Evolutionary conservation across 2,329 filamentous ascomycete species (phyloP).

Genomic region (Clonostachys byssicola): DNA sequence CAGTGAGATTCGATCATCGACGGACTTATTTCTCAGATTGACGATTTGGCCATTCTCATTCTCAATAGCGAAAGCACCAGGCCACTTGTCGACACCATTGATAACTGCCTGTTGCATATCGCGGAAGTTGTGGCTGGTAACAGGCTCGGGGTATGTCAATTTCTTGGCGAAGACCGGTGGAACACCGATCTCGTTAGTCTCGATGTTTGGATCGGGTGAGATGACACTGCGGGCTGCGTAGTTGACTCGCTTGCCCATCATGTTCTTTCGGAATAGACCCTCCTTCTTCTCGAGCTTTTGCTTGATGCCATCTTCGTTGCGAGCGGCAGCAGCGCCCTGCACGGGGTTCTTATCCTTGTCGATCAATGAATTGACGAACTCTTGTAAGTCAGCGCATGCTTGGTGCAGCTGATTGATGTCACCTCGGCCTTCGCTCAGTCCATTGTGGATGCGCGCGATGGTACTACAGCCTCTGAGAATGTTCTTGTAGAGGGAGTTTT

Average conservation of each 20-base stretch:
- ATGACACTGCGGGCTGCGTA: constrained; percentile 97
- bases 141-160: constrained; percentile 93
- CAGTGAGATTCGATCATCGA: constrained; percentile 81
- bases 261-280: constrained; percentile 96
- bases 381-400: constrained; percentile 80
- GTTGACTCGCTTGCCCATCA: constrained; percentile 99
- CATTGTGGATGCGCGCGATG: constrained; percentile 64
- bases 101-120: constrained; percentile 95
- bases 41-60: constrained; percentile 92
- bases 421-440: constrained; percentile 38
- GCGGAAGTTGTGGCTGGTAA: constrained; percentile 95
- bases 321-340: constrained; percentile 70
- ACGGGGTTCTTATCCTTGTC: constrained; percentile 84
- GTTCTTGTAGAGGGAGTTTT: constrained; percentile 83
- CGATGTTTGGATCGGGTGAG: constrained; percentile 96
- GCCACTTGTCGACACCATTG: constrained; percentile 91
- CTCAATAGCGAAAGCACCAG: constrained; percentile 89
- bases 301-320: constrained; percentile 91
- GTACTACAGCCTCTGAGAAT: constrained; percentile 73
- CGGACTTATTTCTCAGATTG: constrained; percentile 80
- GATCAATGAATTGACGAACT: constrained; percentile 87
- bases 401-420: constrained; percentile 72
- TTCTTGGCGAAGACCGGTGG: constrained; percentile 97
- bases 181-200: constrained; percentile 98
- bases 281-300: constrained; percentile 98